phyloP scores from a whole-genome alignment of 2,329 filamentous ascomycete genomes.

The Beauveria asiatica region DNA sequence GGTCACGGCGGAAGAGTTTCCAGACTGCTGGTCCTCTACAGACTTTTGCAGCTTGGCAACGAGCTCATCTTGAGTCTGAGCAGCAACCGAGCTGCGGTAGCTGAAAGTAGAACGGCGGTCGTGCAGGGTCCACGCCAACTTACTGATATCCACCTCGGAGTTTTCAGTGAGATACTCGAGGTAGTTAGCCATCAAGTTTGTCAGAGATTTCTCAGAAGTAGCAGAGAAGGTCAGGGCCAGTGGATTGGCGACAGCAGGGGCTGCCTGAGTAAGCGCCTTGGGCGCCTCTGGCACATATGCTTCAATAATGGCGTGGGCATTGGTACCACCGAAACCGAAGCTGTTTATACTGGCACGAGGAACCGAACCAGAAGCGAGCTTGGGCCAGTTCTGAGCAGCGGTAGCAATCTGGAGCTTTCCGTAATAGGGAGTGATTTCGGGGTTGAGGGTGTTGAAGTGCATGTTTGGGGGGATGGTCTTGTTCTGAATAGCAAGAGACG shows the following conservation, averaged over 20 bases:
- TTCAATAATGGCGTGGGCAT: constrained; percentile 26
- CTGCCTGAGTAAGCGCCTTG: constrained; percentile 22
- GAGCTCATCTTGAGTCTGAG: constrained; percentile 10
- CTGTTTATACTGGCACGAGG: constrained; percentile 30
- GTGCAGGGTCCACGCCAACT: constrained; percentile 16
- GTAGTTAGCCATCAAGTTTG: constrained; percentile 5
- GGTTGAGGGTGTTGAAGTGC: constrained; percentile 38
- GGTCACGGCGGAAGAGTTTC: constrained; percentile 1
- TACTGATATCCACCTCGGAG: constrained; percentile 9
- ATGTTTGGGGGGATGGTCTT: constrained; percentile 37
- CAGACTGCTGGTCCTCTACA: constrained; percentile 14
- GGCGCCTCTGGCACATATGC: constrained; percentile 21
- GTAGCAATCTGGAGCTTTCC: constrained; percentile 14
- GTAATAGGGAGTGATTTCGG: constrained; percentile 26
- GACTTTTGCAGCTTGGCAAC: constrained; percentile 9
- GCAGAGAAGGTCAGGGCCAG: constrained; percentile 10
- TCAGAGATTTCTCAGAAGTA: constrained; percentile 10
- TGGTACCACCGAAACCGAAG: constrained; percentile 35
- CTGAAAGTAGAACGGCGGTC: constrained; percentile 12
- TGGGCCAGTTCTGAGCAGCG: constrained; percentile 7
- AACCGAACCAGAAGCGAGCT: constrained; percentile 1
- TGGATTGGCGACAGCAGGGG: constrained; percentile 1
- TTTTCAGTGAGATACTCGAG: constrained; percentile 9
- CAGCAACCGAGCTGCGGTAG: constrained; percentile 14
- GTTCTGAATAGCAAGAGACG: constrained; percentile 36